phyloP scores from a whole-genome alignment of 2,329 filamentous ascomycete species.

The Remersonia thermophila region DNA sequence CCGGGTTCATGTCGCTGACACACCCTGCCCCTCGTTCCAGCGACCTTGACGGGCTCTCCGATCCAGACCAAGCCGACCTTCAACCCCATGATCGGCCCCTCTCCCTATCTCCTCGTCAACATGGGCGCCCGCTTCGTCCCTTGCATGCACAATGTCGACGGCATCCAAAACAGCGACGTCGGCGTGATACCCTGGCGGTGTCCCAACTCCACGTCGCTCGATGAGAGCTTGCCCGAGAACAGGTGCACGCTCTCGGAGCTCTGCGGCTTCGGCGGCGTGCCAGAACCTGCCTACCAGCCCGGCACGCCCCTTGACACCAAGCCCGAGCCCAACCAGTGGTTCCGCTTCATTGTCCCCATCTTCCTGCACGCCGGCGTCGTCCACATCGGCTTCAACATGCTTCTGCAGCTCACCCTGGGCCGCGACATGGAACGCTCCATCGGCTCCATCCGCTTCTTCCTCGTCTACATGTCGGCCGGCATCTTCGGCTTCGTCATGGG shows the following conservation, averaged over 20 bases:
- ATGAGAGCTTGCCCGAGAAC: slow-evolving; percentile 33
- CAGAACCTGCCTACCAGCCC: slow-evolving; percentile 48
- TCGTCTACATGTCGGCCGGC: slow-evolving; percentile 82
- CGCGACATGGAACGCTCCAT: slow-evolving; percentile 89
- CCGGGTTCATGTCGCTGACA: not conserved
- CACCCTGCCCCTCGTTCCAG: slow-evolving; percentile 32
- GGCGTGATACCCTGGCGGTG: slow-evolving; percentile 56
- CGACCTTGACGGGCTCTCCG: slow-evolving; percentile 61
- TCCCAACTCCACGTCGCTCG: slow-evolving; percentile 59
- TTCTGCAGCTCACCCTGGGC: slow-evolving; percentile 80
- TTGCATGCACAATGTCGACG: slow-evolving; percentile 79
- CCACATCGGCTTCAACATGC: slow-evolving; percentile 90
- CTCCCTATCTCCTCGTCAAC: slow-evolving; percentile 80
- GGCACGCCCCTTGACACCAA: slow-evolving; percentile 31
- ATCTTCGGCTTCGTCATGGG: slow-evolving; percentile 95
- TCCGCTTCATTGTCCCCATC: slow-evolving; percentile 86
- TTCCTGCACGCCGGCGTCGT: slow-evolving; percentile 91
- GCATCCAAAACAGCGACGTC: slow-evolving; percentile 41
- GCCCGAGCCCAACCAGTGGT: slow-evolving; percentile 84
- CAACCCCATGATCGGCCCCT: slow-evolving; percentile 96
- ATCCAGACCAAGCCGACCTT: slow-evolving; percentile 74
- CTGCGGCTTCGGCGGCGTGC: slow-evolving; percentile 72
- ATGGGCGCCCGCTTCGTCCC: slow-evolving; percentile 89
- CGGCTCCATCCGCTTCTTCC: slow-evolving; percentile 71
- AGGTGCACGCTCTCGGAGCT: slow-evolving; percentile 66